A percentile compares a stretch with the other conserved stretches of the same genome.
Evolutionary conservation across 805 yeast species (phyloP).

Genomic region (Monosporozyma aquatica): DNA sequence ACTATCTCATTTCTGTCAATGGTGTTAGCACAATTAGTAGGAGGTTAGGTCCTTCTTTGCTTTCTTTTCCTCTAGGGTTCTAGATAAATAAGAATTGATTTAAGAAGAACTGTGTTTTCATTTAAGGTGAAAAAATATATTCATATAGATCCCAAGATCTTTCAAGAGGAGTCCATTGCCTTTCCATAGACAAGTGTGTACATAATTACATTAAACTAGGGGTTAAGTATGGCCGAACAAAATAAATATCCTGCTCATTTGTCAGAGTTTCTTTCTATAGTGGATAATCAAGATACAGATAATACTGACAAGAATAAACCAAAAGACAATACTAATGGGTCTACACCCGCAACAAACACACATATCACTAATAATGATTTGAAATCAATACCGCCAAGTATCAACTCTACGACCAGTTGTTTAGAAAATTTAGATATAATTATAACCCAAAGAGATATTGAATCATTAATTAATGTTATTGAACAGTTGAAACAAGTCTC

Average conservation of each 20-base stretch:
- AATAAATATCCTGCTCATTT: slow-evolving; percentile 36
- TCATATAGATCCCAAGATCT: too few species aligned
- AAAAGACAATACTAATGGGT: background rate
- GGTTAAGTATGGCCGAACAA: background rate
- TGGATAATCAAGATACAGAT: slow-evolving; percentile 27
- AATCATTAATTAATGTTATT: slow-evolving; percentile 26
- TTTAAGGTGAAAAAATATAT: too few species aligned
- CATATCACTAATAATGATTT: too few species aligned
- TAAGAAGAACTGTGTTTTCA: too few species aligned
- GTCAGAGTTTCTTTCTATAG: slow-evolving; percentile 50
- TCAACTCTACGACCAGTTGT: slow-evolving; percentile 30
- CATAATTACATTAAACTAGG: too few species aligned
- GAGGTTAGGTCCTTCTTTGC: too few species aligned
- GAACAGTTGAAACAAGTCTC: slow-evolving; percentile 40
- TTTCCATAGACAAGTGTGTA: too few species aligned
- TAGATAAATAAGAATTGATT: too few species aligned
- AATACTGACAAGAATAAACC: background rate
- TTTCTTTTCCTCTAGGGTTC: too few species aligned
- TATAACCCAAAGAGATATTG: slow-evolving; percentile 51
- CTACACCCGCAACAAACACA: background rate
- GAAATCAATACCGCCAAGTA: background rate
- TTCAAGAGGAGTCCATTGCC: too few species aligned
- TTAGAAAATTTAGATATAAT: slow-evolving; percentile 52
- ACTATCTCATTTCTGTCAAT: too few species aligned
- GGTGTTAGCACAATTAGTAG: too few species aligned